These are phyloP conservation scores for Cladosporium halotolerans DNA, from an alignment of 2,329 filamentous ascomycete species.

Conservation along the genomic window DNA sequence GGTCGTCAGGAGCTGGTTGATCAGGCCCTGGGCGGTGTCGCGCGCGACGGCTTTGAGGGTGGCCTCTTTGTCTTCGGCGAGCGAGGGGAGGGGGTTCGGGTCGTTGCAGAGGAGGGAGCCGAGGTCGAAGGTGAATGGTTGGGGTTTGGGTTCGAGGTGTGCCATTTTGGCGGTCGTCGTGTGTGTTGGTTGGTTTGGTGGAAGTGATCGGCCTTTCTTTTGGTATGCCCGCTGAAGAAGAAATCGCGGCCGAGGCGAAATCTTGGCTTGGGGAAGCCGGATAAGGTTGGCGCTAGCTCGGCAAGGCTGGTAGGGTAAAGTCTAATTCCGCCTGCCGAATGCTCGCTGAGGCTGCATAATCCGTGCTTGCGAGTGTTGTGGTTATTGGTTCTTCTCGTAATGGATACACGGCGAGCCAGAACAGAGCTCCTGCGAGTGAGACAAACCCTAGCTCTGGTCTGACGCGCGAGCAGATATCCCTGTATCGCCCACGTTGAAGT, in stretches of 20 bases:
- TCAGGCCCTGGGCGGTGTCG: conserved; percentile 82
- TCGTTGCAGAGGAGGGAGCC: conserved; percentile 81
- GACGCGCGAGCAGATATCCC: too few relatives aligned
- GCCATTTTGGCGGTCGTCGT: conserved; percentile 18
- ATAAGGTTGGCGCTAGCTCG: neutral
- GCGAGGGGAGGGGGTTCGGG: conserved; percentile 68
- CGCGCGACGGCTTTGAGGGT: conserved; percentile 69
- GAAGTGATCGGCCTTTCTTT: neutral
- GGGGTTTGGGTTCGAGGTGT: conserved; percentile 57
- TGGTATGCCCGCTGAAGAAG: conserved; percentile 2
- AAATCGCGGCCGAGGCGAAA: conserved; percentile 7
- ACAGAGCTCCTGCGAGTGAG: too few relatives aligned
- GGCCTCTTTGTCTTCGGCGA: conserved; percentile 49
- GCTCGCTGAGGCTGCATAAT: too few relatives aligned
- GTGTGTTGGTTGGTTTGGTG: neutral
- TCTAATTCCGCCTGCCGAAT: neutral
- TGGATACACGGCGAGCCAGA: too few relatives aligned
- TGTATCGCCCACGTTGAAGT: too few relatives aligned
- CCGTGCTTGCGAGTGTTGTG: too few relatives aligned
- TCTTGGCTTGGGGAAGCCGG: conserved; percentile 3
- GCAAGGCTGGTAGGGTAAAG: conserved; percentile 1
- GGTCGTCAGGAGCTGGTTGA: conserved; percentile 90
- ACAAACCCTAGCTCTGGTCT: too few relatives aligned
- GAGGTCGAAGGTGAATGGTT: conserved; percentile 87
- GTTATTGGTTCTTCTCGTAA: too few relatives aligned